phyloP scores from a whole-genome alignment of 345 rosid genomes.

The Populus alba region DNA sequence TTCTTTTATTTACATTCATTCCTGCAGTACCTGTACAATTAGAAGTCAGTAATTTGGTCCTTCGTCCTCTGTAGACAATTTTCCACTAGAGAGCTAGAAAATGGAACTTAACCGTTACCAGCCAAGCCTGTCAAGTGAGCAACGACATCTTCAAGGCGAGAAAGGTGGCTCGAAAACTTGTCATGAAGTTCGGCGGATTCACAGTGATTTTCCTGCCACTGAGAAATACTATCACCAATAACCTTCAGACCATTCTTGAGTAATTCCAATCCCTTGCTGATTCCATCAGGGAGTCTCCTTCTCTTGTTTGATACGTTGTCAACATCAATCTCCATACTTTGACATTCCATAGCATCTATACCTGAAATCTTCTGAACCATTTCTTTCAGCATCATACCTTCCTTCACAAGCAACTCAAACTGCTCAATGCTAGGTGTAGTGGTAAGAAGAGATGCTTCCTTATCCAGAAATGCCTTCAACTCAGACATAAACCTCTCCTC shows the following conservation, averaged over 20 bases:
- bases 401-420: conserved; percentile 46
- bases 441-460: conserved; percentile 57
- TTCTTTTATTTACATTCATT: not conserved
- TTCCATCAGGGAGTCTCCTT: conserved; percentile 79
- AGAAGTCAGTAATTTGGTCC: not conserved
- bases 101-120: conserved; percentile 22
- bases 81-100: not conserved
- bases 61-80: not conserved
- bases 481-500: conserved; percentile 74
- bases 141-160: conserved; percentile 63
- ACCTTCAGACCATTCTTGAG: conserved; percentile 70
- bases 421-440: conserved; percentile 43
- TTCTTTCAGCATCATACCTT: conserved; percentile 54
- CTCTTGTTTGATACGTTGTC: conserved; percentile 51
- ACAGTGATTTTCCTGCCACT: conserved; percentile 45
- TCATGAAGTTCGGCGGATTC: conserved; percentile 49
- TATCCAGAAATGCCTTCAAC: conserved; percentile 76
- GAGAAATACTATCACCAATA: conserved; percentile 57
- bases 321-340: conserved; percentile 33
- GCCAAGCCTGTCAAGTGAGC: conserved; percentile 50
- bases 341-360: conserved; percentile 19
- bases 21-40: not conserved
- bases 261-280: conserved; percentile 67
- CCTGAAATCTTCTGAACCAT: conserved; percentile 27
- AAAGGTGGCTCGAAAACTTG: conserved; percentile 56